Percentiles rank a stretch among this genome's conserved stretches.
Conservation (phyloP, 2,329 filamentous ascomycete genomes). For the Sporothrix pseudoabietina region DNA sequence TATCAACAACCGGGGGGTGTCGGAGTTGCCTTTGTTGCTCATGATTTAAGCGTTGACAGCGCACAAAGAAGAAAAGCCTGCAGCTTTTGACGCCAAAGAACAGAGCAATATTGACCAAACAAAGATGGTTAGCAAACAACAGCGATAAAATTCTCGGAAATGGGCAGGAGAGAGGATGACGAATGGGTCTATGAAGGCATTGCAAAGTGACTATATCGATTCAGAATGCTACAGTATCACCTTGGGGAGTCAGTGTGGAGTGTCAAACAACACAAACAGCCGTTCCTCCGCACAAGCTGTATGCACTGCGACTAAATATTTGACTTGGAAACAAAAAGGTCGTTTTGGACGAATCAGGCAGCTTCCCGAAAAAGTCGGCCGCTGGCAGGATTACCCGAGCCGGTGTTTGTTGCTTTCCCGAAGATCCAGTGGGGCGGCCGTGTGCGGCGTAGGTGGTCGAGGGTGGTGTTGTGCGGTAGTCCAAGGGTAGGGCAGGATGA, state of each 20-base stretch:
- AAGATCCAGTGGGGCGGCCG: neutral
- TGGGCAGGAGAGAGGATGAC: neutral
- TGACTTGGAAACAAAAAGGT: neutral
- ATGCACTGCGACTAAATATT: conserved; percentile 1
- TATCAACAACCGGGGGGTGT: neutral
- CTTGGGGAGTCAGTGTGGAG: neutral
- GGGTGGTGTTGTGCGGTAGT: neutral
- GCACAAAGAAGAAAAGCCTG: neutral
- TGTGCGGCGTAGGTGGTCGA: neutral
- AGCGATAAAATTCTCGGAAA: neutral
- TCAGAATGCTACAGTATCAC: neutral
- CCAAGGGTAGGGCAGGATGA: neutral
- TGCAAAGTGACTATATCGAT: no score
- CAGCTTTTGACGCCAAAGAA: neutral
- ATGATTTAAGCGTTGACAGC: neutral
- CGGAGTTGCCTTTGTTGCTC: neutral
- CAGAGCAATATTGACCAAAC: neutral
- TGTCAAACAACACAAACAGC: neutral
- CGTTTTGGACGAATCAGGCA: conserved; percentile 16
- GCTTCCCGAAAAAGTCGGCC: conserved; percentile 23
- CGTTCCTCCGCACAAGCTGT: neutral
- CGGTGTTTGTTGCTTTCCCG: neutral
- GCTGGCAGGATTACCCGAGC: neutral
- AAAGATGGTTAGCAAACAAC: neutral
- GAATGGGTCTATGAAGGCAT: neutral